Evolutionary conservation across 768 basidiomycete species (phyloP).

Genomic region (Amanita jacksonii): DNA sequence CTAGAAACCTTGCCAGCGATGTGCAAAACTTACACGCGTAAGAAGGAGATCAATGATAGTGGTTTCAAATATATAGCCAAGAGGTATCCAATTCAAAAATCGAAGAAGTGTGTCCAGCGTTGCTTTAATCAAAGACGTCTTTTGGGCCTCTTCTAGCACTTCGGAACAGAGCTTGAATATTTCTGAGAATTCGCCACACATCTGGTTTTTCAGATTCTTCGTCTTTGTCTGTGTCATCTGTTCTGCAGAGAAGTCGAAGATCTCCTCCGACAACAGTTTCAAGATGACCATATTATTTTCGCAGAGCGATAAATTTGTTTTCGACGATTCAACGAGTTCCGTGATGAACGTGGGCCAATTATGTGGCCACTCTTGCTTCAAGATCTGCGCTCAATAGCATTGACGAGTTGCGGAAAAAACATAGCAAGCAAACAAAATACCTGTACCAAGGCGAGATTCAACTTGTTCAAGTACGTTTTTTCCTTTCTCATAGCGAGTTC

Average conservation of each 20-base stretch:
- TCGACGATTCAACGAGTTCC: slow-evolving; percentile 94
- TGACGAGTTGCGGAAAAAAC: background rate
- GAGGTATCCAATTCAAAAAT: slow-evolving; percentile 98
- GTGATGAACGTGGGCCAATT: slow-evolving; percentile 98
- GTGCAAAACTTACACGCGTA: slow-evolving; percentile 58
- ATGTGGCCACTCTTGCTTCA: slow-evolving; percentile 99
- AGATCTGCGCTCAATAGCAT: slow-evolving; percentile 52
- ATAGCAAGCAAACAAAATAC: slow-evolving; percentile 28
- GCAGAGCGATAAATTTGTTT: slow-evolving; percentile 91
- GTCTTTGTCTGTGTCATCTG: slow-evolving; percentile 98
- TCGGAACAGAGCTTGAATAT: slow-evolving; percentile 98
- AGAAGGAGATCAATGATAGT: slow-evolving; percentile 92
- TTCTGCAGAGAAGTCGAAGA: slow-evolving; percentile 97
- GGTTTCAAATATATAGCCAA: slow-evolving; percentile 98
- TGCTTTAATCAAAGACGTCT: slow-evolving; percentile 86
- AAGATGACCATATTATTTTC: slow-evolving; percentile 99
- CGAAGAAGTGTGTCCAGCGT: slow-evolving; percentile 91
- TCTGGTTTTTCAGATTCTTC: slow-evolving; percentile 94
- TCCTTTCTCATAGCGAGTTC: slow-evolving; percentile 82
- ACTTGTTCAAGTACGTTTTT: slow-evolving; percentile 92
- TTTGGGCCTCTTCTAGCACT: slow-evolving; percentile 94
- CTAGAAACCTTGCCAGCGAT: slow-evolving; percentile 4
- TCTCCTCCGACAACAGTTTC: slow-evolving; percentile 94
- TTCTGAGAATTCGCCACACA: slow-evolving; percentile 95
- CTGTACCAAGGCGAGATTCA: slow-evolving; percentile 93